A percentile compares a stretch with the other conserved stretches of the same genome.
These are phyloP conservation scores for Euphorbia peplus DNA, from an alignment of 345 rosid species.

Conservation along the genomic window DNA sequence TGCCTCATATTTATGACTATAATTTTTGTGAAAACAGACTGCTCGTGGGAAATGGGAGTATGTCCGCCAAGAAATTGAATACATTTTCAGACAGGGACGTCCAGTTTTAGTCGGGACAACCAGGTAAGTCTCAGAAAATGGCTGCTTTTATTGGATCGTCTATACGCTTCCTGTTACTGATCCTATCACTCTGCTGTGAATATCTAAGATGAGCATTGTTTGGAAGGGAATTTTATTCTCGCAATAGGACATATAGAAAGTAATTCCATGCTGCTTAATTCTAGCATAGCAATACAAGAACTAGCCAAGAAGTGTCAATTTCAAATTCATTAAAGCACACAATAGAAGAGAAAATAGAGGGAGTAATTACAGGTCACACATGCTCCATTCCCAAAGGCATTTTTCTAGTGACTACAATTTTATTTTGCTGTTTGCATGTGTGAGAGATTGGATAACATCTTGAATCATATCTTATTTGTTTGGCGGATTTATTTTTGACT, in stretches of 20 bases:
- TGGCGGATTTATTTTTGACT: not conserved
- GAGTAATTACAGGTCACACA: not conserved
- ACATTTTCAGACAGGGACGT: constrained; percentile 89
- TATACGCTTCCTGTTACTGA: too few relatives aligned
- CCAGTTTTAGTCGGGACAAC: constrained; percentile 98
- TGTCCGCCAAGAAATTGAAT: constrained; percentile 81
- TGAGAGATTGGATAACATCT: not conserved
- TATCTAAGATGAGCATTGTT: not conserved
- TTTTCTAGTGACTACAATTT: not conserved
- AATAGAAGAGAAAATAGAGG: too few relatives aligned
- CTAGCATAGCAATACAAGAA: not conserved
- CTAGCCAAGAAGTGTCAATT: not conserved
- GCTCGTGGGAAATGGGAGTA: constrained; percentile 92
- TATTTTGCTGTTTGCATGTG: not conserved
- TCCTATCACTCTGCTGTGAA: too few relatives aligned
- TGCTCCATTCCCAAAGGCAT: not conserved
- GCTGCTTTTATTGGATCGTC: too few relatives aligned
- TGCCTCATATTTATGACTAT: not conserved
- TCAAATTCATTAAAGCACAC: not conserved
- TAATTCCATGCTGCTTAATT: not conserved
- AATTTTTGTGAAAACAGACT: constrained; percentile 46
- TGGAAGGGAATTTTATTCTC: not conserved
- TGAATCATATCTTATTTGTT: not conserved
- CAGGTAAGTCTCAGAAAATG: constrained; percentile 45
- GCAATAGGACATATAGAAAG: not conserved